These are phyloP conservation scores for Yamadazyma dendronema DNA, from an alignment of 1,139 yeast species.

Conservation along the genomic window DNA sequence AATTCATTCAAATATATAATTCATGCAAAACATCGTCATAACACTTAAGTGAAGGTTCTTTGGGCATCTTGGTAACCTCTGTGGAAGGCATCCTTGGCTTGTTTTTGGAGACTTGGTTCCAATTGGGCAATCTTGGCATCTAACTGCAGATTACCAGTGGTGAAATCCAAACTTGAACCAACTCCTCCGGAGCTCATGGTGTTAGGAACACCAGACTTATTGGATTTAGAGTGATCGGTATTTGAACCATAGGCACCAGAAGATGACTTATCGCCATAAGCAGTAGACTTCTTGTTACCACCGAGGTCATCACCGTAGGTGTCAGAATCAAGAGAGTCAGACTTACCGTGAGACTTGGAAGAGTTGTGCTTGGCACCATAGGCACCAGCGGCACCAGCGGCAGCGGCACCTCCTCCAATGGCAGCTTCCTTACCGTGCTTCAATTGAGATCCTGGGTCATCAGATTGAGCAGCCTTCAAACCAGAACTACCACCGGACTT, in stretches of 20 bases:
- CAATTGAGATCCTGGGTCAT: slow-evolving; percentile 11
- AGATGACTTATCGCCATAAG: not conserved
- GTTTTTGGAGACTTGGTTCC: slow-evolving; percentile 33
- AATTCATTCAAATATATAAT: not conserved
- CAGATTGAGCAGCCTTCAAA: slow-evolving; percentile 10
- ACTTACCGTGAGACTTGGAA: slow-evolving; percentile 7
- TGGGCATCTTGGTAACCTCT: slow-evolving; percentile 39
- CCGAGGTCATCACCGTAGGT: slow-evolving; percentile 5
- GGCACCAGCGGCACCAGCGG: slow-evolving; percentile 15
- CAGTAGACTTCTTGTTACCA: not conserved
- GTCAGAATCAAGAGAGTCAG: slow-evolving; percentile 7
- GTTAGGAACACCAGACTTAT: slow-evolving; percentile 1
- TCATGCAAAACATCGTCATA: slow-evolving; percentile 1
- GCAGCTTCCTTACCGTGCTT: slow-evolving; percentile 17
- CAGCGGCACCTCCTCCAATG: slow-evolving; percentile 14
- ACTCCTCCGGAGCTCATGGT: slow-evolving; percentile 4
- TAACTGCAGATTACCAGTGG: slow-evolving; percentile 35
- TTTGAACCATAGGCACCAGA: slow-evolving; percentile 1
- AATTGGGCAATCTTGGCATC: slow-evolving; percentile 33
- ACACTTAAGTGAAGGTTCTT: slow-evolving; percentile 19
- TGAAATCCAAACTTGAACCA: slow-evolving; percentile 18
- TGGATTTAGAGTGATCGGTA: not conserved
- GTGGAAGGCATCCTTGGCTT: slow-evolving; percentile 39
- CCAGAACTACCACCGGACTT: slow-evolving; percentile 12
- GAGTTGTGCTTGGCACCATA: slow-evolving; percentile 5